phyloP scores from a whole-genome alignment of 1,139 yeast species.

The Eremothecium coryli region DNA sequence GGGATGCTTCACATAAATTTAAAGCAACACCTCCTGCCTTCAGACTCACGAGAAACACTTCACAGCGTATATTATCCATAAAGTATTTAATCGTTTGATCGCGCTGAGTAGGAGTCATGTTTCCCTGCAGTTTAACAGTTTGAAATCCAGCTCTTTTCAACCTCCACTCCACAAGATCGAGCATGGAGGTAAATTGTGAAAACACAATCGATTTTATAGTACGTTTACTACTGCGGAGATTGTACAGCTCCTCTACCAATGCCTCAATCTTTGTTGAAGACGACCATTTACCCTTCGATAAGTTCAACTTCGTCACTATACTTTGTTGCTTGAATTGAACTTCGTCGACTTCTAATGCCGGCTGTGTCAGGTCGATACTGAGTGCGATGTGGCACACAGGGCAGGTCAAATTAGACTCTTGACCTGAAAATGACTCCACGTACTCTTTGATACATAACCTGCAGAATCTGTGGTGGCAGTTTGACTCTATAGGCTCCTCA shows the following conservation, averaged over 20 bases:
- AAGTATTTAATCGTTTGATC: slow-evolving; percentile 84
- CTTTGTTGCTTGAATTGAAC: slow-evolving; percentile 62
- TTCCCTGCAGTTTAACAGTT: slow-evolving; percentile 89
- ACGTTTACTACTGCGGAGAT: slow-evolving; percentile 71
- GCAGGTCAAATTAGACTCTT: slow-evolving; percentile 56
- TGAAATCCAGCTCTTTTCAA: slow-evolving; percentile 86
- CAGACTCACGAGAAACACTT: slow-evolving; percentile 84
- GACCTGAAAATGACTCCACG: slow-evolving; percentile 71
- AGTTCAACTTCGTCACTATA: slow-evolving; percentile 78
- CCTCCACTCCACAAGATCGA: slow-evolving; percentile 93
- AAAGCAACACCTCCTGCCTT: slow-evolving; percentile 99
- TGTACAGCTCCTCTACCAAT: slow-evolving; percentile 82
- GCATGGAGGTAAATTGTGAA: slow-evolving; percentile 93
- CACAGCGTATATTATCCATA: slow-evolving; percentile 86
- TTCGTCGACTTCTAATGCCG: slow-evolving; percentile 68
- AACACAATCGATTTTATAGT: slow-evolving; percentile 94
- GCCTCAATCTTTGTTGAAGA: slow-evolving; percentile 97
- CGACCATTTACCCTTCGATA: slow-evolving; percentile 71
- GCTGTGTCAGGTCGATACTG: slow-evolving; percentile 81
- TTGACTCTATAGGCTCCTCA: slow-evolving; percentile 90
- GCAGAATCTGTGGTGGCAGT: slow-evolving; percentile 89
- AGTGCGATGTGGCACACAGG: slow-evolving; percentile 94
- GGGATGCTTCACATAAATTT: slow-evolving; percentile 92
- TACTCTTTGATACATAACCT: slow-evolving; percentile 87
- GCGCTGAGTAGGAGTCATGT: slow-evolving; percentile 92